Evolutionary conservation across 345 rosid species (phyloP), one percentile per base, ranked within the genome.

Genomic region (Boechera divaricarpa): DNA sequence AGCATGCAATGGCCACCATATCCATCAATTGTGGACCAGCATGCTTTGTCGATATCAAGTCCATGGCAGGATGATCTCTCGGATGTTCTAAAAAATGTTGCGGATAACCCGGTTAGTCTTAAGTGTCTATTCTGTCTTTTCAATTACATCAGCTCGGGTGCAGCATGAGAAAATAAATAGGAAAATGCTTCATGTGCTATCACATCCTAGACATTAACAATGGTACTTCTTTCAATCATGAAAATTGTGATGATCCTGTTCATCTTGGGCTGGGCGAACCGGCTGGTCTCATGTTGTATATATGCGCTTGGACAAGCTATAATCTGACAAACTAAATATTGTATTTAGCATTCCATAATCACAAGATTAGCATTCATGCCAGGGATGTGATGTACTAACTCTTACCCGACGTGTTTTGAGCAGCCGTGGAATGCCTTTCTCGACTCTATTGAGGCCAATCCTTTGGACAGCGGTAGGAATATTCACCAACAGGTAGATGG

Each of bases 401-500:
- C 31, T 29, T 44, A 4, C 64, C 49, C 8, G 29, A 74, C 78
- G 77, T 52, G 39, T 58, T 76, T 53, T 77, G 21, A 77, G 76
- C 91, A 92, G 98, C 81, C 85, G 49, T 88, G 98, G 98, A 88
- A 85, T 86, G 94, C 96, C 68, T 95, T 95, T 73, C 87, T 74
- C 1, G 72, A 78, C 73, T 77, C 84, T 77, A 69, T 62, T 54
- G 60, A 76, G 57, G 79, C 77, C 52, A 66, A 72, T 81, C 63
- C 98, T 52, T 41, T 54, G 13, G 86, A 54, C 69, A 81, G 75
- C 33, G 51, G 61, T 36, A 76, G 65, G 69, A 85, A 83, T 73
- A 73, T 11, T 63, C 57, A 61, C 59, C 87, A 83, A 81, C 75
- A 24, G 16, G 51, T 41, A 39, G 51, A 71, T 59, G 79, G 74